Conservation (phyloP, 306 rosid genomes). For the Oemleria cerasiformis region DNA sequence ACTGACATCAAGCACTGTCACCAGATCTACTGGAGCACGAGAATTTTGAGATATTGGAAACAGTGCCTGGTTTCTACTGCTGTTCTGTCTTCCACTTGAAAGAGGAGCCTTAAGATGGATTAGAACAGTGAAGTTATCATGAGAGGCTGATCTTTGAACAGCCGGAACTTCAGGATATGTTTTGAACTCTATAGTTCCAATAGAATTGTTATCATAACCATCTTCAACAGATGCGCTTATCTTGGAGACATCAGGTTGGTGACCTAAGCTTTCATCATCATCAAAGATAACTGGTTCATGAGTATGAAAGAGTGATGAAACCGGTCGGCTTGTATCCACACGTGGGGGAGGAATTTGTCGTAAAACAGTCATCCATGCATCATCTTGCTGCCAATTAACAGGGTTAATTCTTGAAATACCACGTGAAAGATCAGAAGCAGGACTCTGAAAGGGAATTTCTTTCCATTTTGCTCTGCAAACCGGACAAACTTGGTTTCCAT, state of each 20-base stretch:
- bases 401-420: constrained; percentile 45
- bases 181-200: constrained; percentile 49
- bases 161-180: constrained; percentile 83
- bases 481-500: constrained; percentile 86
- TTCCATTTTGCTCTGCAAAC: constrained; percentile 94
- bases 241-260: constrained; percentile 28
- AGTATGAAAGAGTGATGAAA: constrained; percentile 36
- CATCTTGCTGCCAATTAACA: constrained; percentile 39
- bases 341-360: constrained; percentile 54
- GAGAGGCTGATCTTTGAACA: constrained; percentile 54
- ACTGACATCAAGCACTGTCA: constrained; percentile 91
- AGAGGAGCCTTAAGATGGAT: constrained; percentile 84
- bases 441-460: constrained; percentile 77
- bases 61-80: constrained; percentile 18
- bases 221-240: constrained; percentile 18
- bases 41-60: constrained; percentile 32
- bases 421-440: constrained; percentile 42
- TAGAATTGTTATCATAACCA: constrained; percentile 26
- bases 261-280: constrained; percentile 76
- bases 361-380: constrained; percentile 46
- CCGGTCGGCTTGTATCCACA: constrained; percentile 32
- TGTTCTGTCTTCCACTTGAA: constrained; percentile 34
- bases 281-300: constrained; percentile 68
- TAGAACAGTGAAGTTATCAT: constrained; percentile 56
- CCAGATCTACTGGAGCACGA: constrained; percentile 83